Evolutionary conservation across 1,139 yeast genomes (phyloP).

Genomic region (Groenewaldozyma sp.): DNA sequence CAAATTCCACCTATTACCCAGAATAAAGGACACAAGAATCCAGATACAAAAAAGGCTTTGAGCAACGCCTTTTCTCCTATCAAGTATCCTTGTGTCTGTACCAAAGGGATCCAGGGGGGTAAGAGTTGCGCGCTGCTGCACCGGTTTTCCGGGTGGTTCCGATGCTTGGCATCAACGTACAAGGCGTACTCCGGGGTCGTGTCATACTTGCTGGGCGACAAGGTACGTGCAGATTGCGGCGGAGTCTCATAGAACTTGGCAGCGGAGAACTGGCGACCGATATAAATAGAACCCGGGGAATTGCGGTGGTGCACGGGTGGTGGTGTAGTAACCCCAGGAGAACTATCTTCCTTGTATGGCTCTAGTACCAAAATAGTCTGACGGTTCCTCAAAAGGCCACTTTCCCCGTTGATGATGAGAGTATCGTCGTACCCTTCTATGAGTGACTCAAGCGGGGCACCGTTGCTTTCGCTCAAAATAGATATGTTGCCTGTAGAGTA

Average conservation of each 20-base stretch:
- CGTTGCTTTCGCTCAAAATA: too few species aligned
- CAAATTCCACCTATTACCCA: slow-evolving; percentile 12
- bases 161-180: background rate
- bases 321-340: too few species aligned
- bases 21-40: slow-evolving; percentile 11
- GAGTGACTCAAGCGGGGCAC: too few species aligned
- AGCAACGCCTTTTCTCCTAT: slow-evolving; percentile 3
- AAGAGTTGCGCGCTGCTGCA: background rate
- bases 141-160: background rate
- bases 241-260: background rate
- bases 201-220: background rate
- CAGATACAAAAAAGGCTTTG: slow-evolving; percentile 5
- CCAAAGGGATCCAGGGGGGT: slow-evolving; percentile 1
- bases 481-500: too few species aligned
- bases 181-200: background rate
- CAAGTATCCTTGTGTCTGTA: slow-evolving; percentile 1
- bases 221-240: background rate
- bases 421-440: too few species aligned
- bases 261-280: background rate
- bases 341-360: too few species aligned
- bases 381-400: too few species aligned
- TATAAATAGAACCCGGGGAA: too few species aligned
- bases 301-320: too few species aligned
- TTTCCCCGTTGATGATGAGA: too few species aligned
- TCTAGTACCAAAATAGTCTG: too few species aligned